A percentile compares a stretch with the other conserved stretches of the same genome.
Evolutionary conservation across 192 early-diverging fungal genomes (phyloP).

Genomic region (Glomus cerebriforme): DNA sequence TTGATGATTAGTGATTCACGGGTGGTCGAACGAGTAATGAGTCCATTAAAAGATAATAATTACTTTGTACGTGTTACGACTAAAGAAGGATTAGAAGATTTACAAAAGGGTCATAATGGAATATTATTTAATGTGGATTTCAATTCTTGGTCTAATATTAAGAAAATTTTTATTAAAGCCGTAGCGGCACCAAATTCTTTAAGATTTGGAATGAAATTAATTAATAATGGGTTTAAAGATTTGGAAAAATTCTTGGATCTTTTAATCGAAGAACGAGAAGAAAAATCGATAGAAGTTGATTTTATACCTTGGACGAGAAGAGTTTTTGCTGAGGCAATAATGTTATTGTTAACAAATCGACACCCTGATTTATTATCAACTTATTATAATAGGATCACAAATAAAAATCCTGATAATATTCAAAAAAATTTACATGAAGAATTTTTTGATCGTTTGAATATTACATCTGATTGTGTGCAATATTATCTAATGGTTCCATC

Average conservation of each 20-base stretch:
- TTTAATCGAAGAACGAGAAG: slow-evolving; percentile 4
- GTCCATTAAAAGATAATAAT: not conserved
- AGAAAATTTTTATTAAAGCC: not conserved
- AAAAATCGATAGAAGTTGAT: slow-evolving; percentile 9
- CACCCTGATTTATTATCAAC: slow-evolving; percentile 5
- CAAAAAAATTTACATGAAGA: slow-evolving; percentile 11
- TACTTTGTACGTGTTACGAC: slow-evolving; percentile 14
- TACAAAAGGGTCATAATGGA: not conserved
- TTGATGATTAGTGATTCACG: slow-evolving; percentile 19
- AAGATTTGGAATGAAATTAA: not conserved
- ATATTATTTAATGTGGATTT: slow-evolving; percentile 14
- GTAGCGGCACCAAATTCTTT: not conserved
- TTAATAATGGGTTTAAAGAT: not conserved
- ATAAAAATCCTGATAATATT: not conserved
- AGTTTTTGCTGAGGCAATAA: slow-evolving; percentile 11
- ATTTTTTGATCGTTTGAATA: slow-evolving; percentile 13
- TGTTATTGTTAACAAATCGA: not conserved
- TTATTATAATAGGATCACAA: not conserved
- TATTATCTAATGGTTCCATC: slow-evolving; percentile 13
- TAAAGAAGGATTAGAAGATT: not conserved
- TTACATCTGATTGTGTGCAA: slow-evolving; percentile 26
- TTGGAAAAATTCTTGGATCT: slow-evolving; percentile 5
- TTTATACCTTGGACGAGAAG: slow-evolving; percentile 10
- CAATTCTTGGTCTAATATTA: slow-evolving; percentile 7
- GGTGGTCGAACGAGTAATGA: slow-evolving; percentile 13